Base-by-base conservation (phyloP, 176 grass and related monocot genomes). In the Bothriochloa decipiens region DNA sequence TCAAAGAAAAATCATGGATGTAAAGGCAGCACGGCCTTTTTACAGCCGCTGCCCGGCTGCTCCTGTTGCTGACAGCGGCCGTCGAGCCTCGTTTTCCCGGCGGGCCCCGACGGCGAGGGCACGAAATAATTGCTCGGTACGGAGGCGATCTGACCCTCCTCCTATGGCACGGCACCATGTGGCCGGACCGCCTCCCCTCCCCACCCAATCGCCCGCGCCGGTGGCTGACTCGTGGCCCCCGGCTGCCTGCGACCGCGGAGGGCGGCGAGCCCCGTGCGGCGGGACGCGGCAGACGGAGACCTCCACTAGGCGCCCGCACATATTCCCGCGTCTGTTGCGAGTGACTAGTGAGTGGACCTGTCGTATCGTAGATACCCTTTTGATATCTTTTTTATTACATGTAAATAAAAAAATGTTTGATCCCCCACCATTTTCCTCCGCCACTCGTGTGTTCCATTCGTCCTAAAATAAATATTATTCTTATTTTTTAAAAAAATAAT, bases 381-480 rank as follows among this genome's bases (percentile, higher is more conserved):
- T 76, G 5, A 15, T 13, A 43, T 53, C 18, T 6, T 53, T 17
- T 50, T 50, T 50, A n/a, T 17, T 16, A n/a, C n/a, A n/a, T 0
- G 8, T 41, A 14, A 5, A 16, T 1, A 18, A 53, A 0, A 6
- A 18, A 52, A 17, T 1, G 10, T 9, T 26, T 72, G 5, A 13
- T 11, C 39, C 26, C 22, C 69, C 11, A 25, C n/a, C 39, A 43
- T 33, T 52, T 72, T 52, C 45, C 61, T 40, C 55, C 16, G 72
- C 67, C 74, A 79, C 66, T 66, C 81, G 67, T 73, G 81, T 78
- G n/a, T n/a, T n/a, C n/a, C n/a, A n/a, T n/a, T n/a, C n/a, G n/a
- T n/a, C n/a, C n/a, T n/a, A n/a, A n/a, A n/a, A n/a, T n/a, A n/a
- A n/a, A n/a, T n/a, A n/a, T n/a, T n/a, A n/a, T n/a, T n/a, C n/a